phyloP scores from a whole-genome alignment of 345 rosid genomes.

The Eucalyptus urophylla region DNA sequence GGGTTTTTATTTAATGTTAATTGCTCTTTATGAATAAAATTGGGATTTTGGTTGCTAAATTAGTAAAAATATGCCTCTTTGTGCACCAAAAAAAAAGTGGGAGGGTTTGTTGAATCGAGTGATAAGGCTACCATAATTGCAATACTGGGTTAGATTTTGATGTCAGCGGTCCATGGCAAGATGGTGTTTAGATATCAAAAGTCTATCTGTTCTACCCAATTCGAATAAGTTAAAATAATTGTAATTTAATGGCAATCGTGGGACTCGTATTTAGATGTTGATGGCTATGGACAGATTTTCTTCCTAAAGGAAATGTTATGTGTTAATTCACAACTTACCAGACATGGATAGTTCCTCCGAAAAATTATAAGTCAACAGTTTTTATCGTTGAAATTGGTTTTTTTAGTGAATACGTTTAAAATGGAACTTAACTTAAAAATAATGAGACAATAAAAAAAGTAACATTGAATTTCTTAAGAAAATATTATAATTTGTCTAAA shows the following conservation, averaged over 20 bases:
- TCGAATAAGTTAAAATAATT: neutral
- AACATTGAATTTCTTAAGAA: neutral
- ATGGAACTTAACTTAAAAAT: neutral
- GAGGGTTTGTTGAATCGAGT: neutral
- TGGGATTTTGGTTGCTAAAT: neutral
- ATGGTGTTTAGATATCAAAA: neutral
- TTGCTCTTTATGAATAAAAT: neutral
- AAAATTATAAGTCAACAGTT: neutral
- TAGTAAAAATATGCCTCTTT: neutral
- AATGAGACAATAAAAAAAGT: neutral
- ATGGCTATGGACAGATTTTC: rapidly evolving
- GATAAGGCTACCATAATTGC: neutral
- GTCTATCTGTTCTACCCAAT: rapidly evolving
- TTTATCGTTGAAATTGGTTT: neutral
- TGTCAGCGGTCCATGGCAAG: rapidly evolving
- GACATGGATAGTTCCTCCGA: neutral
- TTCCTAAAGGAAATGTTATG: neutral
- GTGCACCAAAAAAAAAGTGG: neutral
- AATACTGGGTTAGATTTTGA: neutral
- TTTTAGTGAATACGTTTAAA: neutral
- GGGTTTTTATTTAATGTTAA: neutral
- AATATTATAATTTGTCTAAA: neutral
- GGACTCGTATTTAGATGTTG: neutral
- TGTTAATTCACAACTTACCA: neutral
- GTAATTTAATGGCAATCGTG: rapidly evolving